phyloP scores from a whole-genome alignment of 2,329 filamentous ascomycete species.

The Triangularia setosa region DNA sequence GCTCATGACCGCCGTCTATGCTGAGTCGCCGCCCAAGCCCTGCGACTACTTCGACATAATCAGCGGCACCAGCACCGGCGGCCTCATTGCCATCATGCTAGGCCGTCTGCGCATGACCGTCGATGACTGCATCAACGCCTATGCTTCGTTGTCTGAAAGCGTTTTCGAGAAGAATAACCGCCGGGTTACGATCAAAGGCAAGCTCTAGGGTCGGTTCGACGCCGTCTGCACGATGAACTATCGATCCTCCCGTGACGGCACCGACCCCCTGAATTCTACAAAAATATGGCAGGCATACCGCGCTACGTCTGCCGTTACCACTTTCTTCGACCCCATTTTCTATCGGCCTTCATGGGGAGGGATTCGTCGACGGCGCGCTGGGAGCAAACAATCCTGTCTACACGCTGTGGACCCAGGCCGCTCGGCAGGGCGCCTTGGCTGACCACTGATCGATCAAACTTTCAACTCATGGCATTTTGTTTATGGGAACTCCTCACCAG shows the following conservation, averaged over 20 bases:
- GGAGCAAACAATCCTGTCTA: constrained; percentile 41
- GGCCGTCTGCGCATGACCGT: constrained; percentile 31
- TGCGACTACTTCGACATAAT: constrained; percentile 23
- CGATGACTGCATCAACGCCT: constrained; percentile 38
- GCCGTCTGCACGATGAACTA: constrained; percentile 16
- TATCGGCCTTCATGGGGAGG: constrained; percentile 16
- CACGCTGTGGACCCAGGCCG: constrained; percentile 35
- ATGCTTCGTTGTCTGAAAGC: constrained; percentile 24
- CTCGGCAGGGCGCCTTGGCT: too few species aligned
- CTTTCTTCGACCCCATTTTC: constrained; percentile 24
- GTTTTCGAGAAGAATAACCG: constrained; percentile 24
- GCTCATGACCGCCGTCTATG: constrained; percentile 30
- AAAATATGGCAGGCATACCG: constrained; percentile 24
- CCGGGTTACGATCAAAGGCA: constrained; percentile 20
- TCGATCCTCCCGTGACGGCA: constrained; percentile 10
- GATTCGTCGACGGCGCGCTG: constrained; percentile 38
- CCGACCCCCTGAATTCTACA: constrained; percentile 16
- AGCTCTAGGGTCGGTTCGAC: constrained; percentile 23
- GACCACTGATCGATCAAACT: too few species aligned
- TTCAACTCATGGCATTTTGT: too few species aligned
- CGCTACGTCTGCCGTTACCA: constrained; percentile 22
- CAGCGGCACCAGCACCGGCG: constrained; percentile 30
- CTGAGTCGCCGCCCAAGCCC: constrained; percentile 20
- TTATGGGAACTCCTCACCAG: too few species aligned
- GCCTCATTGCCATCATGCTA: constrained; percentile 34